These are phyloP conservation scores for Aspergillus sparsus DNA, from an alignment of 495 filamentous ascomycete genomes.

Conservation along the genomic window DNA sequence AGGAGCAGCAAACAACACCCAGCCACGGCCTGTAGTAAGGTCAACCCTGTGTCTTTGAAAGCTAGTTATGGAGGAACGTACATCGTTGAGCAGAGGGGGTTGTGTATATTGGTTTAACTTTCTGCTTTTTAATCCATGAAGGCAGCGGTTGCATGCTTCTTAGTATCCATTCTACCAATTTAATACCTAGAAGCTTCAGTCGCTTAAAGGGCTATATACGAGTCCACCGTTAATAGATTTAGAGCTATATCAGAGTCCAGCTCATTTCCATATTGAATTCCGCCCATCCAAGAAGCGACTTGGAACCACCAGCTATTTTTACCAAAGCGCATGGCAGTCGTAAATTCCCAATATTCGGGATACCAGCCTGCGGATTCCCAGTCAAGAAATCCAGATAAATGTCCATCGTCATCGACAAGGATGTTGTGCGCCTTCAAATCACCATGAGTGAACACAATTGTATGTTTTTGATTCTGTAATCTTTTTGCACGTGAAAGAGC, in stretches of 20 bases:
- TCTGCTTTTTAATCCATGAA: too few species aligned
- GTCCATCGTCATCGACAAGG: constrained; percentile 40
- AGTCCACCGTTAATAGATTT: constrained; percentile 31
- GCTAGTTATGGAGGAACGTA: background rate
- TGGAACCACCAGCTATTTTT: constrained; percentile 32
- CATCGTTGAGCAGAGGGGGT: too few species aligned
- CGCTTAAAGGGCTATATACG: constrained; percentile 23
- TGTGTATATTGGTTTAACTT: too few species aligned
- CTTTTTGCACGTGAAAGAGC: constrained; percentile 23
- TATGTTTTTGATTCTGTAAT: constrained; percentile 21
- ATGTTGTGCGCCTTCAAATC: constrained; percentile 54
- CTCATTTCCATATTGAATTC: constrained; percentile 26
- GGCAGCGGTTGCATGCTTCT: background rate
- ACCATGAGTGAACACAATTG: constrained; percentile 48
- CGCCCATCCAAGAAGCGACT: constrained; percentile 30
- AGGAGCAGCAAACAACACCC: constrained; percentile 22
- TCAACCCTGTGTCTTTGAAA: constrained; percentile 19
- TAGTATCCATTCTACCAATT: background rate
- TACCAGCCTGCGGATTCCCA: constrained; percentile 57
- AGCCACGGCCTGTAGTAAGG: constrained; percentile 15
- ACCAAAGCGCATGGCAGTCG: constrained; percentile 33
- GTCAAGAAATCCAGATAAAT: constrained; percentile 53
- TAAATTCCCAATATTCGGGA: constrained; percentile 58
- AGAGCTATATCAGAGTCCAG: constrained; percentile 29
- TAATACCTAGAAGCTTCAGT: too few species aligned